Evolutionary conservation across 257 asterid genomes (phyloP), one percentile per base, ranked within the genome.

Genomic region (Marsdenia floribunda): DNA sequence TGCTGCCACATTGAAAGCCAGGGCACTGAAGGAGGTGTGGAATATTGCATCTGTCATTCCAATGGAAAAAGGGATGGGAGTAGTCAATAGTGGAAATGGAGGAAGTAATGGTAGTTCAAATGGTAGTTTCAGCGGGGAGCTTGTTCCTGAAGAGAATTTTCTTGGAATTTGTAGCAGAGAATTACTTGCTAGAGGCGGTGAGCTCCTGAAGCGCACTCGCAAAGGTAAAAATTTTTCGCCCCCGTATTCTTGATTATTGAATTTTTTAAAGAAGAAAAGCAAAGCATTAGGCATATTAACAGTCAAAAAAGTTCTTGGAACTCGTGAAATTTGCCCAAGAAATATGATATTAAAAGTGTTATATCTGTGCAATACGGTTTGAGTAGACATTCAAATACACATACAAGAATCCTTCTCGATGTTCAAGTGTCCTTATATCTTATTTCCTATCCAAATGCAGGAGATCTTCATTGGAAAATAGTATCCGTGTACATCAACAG

Each of bases 401-500:
- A 35, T 6, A 13, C 6, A 3, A 12, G 14, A 24, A 64, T 18
- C 46, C 12, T 2, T 9, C 26, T 16, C 22, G 1, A 38, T 54
- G 21, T 6, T 14, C 46, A 22, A 6, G 21, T 15, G 33, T 47
- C 59, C 29, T 52, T 58, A 54, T 46, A 1, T 22, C 57, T 35
- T 5, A 14, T 16, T 21, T 67, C 15, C 6, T 14, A 59, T 55
- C 61, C 71, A 22, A 80, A 47, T 82, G 93, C 96, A 95, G 99
- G 93, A 47, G 98, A 95, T 70, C 98, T 95, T 58, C 99, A 95
- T 68, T 93, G 98, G 99, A 95, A 95, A 83, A 74, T 95, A 58
- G 99, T 93, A 49, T 95, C 96, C 42, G 97, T 93, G 72, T 92
- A 95, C 90, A 82, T 92, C 33, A 93, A 93, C 81, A 76, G 78